Base-by-base conservation (phyloP, 1,284 basidiomycete genomes). In the Ganoderma leucocontextum region DNA sequence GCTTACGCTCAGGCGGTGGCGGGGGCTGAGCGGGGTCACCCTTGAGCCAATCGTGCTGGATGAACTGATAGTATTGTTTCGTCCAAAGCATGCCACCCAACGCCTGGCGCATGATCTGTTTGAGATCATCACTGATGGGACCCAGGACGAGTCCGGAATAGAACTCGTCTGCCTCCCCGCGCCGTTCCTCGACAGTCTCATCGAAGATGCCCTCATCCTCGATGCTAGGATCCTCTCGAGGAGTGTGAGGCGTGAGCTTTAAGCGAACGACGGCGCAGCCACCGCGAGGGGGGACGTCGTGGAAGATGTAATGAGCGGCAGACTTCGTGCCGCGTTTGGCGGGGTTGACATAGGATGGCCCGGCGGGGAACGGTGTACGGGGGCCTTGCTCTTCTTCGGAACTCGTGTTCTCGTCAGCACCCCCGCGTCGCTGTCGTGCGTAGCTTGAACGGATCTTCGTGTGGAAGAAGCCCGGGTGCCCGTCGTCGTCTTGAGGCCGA, bases 1-100 rank as follows among this genome's bases (percentile, higher is more conserved):
- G 85, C 81, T 97, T 96, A 71, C 97, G 87, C 77, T 95, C 93
- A 0, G 95, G 91, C 17, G 97, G 97, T 1, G 97, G 97, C 19
- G 95, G 88, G 4, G 97, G 97, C 80, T 99, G 97, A 22, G 93
- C 93, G 9, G 96, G 92, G 81, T 99, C 97, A 62, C 97, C 97
- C 69, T 95, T 89, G 67, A 97, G 87, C 97, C 97, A 99, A 72
- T 98, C 94, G 77, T 94, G 93, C 81, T 98, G 97, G 71, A 98
- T 90, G 81, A 97, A 99, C 79, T 94, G 89, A 83, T 99, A 99
- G 82, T 91, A 96, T 77, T 99, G 97, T 83, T 99, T 99, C 65
- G 95, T 97, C 96, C 97, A 99, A 64, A 99, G 83, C 97, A 99
- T 99, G n/a, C 97, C 97, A 29, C 91, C 91, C 44, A 99, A 83